A percentile compares a stretch with the other conserved stretches of the same genome.
Conservation (phyloP, 108 stramenopile species). For the Skeletonema grethae region DNA sequence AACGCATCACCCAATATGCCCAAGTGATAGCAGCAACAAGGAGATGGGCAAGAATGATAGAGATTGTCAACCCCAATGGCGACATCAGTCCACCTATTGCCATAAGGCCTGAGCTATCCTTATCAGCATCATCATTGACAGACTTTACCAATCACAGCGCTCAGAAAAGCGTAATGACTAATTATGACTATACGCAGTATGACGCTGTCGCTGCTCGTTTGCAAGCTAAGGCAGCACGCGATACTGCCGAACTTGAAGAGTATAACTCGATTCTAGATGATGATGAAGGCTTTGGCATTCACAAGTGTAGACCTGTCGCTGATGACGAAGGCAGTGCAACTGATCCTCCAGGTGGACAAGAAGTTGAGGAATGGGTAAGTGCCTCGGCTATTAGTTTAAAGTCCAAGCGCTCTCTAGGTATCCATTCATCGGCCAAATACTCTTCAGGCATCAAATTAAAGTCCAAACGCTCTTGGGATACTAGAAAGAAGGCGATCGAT, state of each 20-base stretch:
- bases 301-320: neutral
- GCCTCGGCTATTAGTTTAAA: no score
- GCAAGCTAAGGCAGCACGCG: neutral
- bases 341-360: neutral
- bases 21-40: neutral
- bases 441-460: neutral
- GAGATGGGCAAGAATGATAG: neutral
- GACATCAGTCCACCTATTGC: neutral
- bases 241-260: neutral
- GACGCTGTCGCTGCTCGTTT: neutral
- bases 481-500: neutral
- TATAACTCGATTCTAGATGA: neutral
- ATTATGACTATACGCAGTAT: slow-evolving; percentile 2
- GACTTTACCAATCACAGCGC: neutral
- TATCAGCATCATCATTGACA: neutral
- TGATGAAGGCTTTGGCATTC: neutral
- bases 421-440: no score
- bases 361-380: neutral
- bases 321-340: neutral
- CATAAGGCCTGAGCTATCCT: neutral
- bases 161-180: neutral
- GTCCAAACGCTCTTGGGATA: neutral
- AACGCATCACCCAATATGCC: neutral
- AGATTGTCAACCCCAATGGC: no score
- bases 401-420: neutral